Evolutionary conservation across 2,329 filamentous ascomycete genomes (phyloP), one percentile per base, ranked within the genome.

Genomic region (Neofusicoccum laricinum): DNA sequence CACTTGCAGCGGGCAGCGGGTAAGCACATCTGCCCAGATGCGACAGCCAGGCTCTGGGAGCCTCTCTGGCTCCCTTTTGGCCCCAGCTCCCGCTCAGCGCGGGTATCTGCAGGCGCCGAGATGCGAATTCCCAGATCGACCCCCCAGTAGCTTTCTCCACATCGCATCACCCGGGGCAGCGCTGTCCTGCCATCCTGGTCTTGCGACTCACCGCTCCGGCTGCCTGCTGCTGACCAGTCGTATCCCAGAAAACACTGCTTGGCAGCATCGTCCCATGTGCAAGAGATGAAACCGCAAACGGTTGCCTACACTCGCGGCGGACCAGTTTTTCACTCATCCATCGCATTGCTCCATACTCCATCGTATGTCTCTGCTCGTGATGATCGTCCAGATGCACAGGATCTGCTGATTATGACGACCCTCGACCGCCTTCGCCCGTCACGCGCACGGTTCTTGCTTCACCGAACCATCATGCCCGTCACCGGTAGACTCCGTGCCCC

Each of bases 31-130:
- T 45, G 53, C 25, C 40, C 40, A 58, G 40, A 30, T 17, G 38
- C 53, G 36, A 15, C 34, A 55, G 50, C 50, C 50, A 6, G 45
- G 46, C 46, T 49, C 25, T 8, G 8, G 32, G 30, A 51, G 30
- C 19, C 38, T 58, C 53, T 43, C 53, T 45, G 53, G 21, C 38
- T 38, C 25, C n/a, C 8, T 11, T 14, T 19, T 45, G 53, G 40
- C 53, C 53, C 36, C 51, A 11, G 48, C 48, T 34, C 14, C 48
- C 2, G 10, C 19, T 19, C 38, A 34, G 14, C 19, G 48, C 51
- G 53, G 53, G 53, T 58, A 58, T 58, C 53, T 58, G 53, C 53
- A 58, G 53, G 45, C n/a, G 40, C 40, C 25, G 12, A 45, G 36
- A 57, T 57, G 21, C 17, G 14, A 43, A 11, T 32, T 57, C 51